These are phyloP conservation scores for Irineochytrium annulatum DNA, from an alignment of 192 early-diverging fungal species.

Conservation along the genomic window DNA sequence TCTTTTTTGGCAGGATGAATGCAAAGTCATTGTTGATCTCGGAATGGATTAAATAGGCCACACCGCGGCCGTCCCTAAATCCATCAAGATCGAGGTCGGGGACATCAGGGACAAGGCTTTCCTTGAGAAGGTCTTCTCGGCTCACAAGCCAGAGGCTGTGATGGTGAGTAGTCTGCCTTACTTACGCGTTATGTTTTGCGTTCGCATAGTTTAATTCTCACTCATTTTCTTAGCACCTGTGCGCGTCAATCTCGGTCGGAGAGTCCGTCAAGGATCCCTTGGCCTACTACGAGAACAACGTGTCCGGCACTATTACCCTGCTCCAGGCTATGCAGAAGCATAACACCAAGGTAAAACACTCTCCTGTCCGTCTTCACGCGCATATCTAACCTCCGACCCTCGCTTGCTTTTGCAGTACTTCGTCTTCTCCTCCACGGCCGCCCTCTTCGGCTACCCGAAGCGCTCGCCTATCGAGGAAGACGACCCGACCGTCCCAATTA, in stretches of 20 bases:
- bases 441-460: slow-evolving; percentile 82
- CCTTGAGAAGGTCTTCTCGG: slow-evolving; percentile 67
- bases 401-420: slow-evolving; percentile 51
- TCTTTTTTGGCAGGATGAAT: neutral
- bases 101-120: slow-evolving; percentile 70
- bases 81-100: slow-evolving; percentile 66
- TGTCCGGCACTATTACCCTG: slow-evolving; percentile 80
- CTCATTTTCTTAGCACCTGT: slow-evolving; percentile 65
- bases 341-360: slow-evolving; percentile 53
- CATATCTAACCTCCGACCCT: neutral
- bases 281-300: slow-evolving; percentile 91
- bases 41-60: slow-evolving; percentile 37
- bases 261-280: slow-evolving; percentile 77
- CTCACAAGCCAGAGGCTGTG: slow-evolving; percentile 56
- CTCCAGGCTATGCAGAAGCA: slow-evolving; percentile 79
- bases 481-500: slow-evolving; percentile 68
- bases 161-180: slow-evolving; percentile 25
- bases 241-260: slow-evolving; percentile 83
- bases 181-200: slow-evolving; percentile 4
- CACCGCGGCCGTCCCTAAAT: slow-evolving; percentile 35
- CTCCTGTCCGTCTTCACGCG: neutral
- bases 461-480: slow-evolving; percentile 67
- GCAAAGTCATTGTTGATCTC: slow-evolving; percentile 3
- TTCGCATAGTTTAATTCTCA: neutral
- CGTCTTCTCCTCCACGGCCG: slow-evolving; percentile 92